Evolutionary conservation across 2,329 filamentous ascomycete species (phyloP).

Genomic region (Zymoseptoria pseudotritici): DNA sequence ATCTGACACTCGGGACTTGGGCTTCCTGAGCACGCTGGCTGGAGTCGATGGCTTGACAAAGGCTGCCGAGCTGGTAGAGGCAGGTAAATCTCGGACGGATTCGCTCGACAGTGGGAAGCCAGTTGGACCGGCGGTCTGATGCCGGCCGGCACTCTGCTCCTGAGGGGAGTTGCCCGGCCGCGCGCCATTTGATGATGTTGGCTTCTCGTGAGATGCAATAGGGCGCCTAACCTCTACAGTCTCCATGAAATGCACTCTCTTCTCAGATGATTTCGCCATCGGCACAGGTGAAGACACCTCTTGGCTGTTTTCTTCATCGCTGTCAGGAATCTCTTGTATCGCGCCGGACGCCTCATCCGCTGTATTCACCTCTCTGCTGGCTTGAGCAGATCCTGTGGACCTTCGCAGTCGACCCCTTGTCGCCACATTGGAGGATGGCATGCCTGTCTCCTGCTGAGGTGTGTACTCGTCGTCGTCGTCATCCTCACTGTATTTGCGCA

Average conservation of each 20-base stretch:
- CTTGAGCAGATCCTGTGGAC: not conserved
- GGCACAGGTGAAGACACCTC: not conserved
- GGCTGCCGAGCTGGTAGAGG: not conserved
- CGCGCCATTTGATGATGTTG: not conserved
- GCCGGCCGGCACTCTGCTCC: constrained; percentile 1
- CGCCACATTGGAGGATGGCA: not conserved
- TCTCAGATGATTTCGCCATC: not conserved
- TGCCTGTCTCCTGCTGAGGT: not conserved
- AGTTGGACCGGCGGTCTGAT: not conserved
- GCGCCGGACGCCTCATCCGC: not conserved
- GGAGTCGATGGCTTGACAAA: not conserved
- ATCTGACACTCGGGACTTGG: not conserved
- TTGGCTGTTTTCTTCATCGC: not conserved
- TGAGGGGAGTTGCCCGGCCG: constrained; percentile 1
- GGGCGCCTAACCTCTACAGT: constrained; percentile 1
- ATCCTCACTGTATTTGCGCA: not conserved
- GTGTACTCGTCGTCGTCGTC: not conserved
- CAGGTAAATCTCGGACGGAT: not conserved
- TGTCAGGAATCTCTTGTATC: not conserved
- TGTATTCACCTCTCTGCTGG: too few species aligned
- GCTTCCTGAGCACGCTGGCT: not conserved
- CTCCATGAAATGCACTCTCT: not conserved
- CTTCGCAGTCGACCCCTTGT: not conserved
- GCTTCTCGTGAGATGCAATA: not conserved
- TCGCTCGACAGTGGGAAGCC: not conserved